Base-by-base conservation (phyloP, 73 alveolate species). In the Tetrahymena malaccensis region DNA sequence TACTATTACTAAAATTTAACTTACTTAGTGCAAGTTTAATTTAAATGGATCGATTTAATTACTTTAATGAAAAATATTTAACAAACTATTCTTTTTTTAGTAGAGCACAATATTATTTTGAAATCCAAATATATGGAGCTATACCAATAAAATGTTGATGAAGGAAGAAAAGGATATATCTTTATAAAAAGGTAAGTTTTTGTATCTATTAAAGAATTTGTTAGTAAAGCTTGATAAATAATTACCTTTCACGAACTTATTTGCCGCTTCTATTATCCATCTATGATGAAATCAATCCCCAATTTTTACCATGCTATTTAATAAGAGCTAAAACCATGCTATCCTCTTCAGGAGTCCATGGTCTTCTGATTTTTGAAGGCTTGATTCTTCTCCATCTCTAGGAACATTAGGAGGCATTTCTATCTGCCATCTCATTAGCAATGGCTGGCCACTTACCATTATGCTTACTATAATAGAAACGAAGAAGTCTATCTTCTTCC, bases 301-400 rank as follows among this genome's bases (percentile, higher is more conserved):
- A 95, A 55, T 89, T 94, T 84, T 89, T 55, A 43, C 97, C 97
- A 85, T 85, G 93, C 55, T 95, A 40, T 43, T 89, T 37, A 50
- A 95, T 94, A 33, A 95, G 85, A n/a, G 37, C 94, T 34, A 33
- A 35, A 19, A 95, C 84, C 44, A 50, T 89, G 16, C n/a, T 34
- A 93, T 95, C 94, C 89, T 95, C 97, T 50, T 95, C 97, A 43
- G 93, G 93, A 35, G 97, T 95, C 97, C 97, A 95, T 57, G 93
- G 55, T 27, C 94, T 95, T 93, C 97, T 85, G 44, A 95, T 83
- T 56, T 95, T 95, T 16, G 38, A 95, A 31, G 95, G 95, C 55
- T 95, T 95, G 40, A 95, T 95, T 95, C 97, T 43, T 57, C 94
- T 95, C 97, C 97, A 95, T 95, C 97, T 95, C 50, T 95, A 50